phyloP scores from a whole-genome alignment of 345 rosid genomes.

The Gossypium arboreum region DNA sequence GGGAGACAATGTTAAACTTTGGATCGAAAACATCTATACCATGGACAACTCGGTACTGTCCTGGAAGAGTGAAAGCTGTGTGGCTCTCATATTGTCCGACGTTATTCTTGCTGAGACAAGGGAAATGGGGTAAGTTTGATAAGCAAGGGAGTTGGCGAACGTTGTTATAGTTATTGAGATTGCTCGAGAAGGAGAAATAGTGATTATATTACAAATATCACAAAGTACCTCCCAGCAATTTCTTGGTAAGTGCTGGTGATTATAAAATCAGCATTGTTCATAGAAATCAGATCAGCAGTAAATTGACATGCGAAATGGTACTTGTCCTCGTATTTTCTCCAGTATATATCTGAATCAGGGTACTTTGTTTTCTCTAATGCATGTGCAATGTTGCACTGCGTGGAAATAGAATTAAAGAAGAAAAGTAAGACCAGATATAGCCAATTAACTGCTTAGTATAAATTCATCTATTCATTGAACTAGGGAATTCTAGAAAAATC shows the following conservation, averaged over 20 bases:
- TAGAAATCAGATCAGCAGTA: conserved; percentile 53
- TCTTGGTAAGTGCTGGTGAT: conserved; percentile 56
- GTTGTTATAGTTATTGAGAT: neutral
- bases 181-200: neutral
- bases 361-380: conserved; percentile 60
- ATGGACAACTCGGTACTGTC: conserved; percentile 55
- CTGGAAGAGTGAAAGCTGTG: conserved; percentile 63
- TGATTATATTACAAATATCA: neutral
- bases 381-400: conserved; percentile 54
- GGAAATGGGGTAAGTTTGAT: neutral
- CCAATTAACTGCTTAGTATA: neutral
- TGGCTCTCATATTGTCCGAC: conserved; percentile 62
- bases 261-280: conserved; percentile 56
- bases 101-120: conserved; percentile 35
- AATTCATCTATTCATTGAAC: neutral
- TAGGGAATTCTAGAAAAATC: neutral
- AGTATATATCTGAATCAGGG: conserved; percentile 53
- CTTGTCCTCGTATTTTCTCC: conserved; percentile 48
- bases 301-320: conserved; percentile 56
- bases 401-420: conserved; percentile 3
- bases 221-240: conserved; percentile 44
- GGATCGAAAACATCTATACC: conserved; percentile 64
- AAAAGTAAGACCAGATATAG: conserved; percentile 10
- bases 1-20: conserved; percentile 62
- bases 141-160: neutral